Percentiles rank a stretch among this genome's conserved stretches.
phyloP scores from a whole-genome alignment of 495 filamentous ascomycete genomes.

The Aspergillus cristatus region DNA sequence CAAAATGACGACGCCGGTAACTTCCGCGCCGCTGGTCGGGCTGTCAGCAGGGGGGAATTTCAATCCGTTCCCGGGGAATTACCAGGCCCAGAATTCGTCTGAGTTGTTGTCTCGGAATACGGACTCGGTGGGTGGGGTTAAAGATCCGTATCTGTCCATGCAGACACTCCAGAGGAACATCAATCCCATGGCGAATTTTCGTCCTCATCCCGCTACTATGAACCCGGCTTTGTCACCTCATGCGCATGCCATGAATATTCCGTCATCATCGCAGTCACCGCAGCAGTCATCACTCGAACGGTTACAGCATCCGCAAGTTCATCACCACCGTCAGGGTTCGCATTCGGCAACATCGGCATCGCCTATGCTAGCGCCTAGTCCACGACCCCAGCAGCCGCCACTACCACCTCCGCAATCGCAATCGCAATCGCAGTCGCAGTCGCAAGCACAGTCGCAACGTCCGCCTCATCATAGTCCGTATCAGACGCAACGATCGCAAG shows the following conservation, averaged over 20 bases:
- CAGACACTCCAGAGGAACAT: slow-evolving; percentile 28
- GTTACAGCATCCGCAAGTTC: slow-evolving; percentile 21
- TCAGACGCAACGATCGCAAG: neutral
- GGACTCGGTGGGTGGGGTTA: slow-evolving; percentile 22
- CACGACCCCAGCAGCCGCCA: slow-evolving; percentile 8
- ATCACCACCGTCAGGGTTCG: slow-evolving; percentile 17
- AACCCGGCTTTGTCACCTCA: slow-evolving; percentile 22
- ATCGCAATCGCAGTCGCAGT: slow-evolving; percentile 5
- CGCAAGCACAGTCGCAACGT: slow-evolving; percentile 1
- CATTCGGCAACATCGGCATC: slow-evolving; percentile 13
- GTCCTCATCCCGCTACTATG: slow-evolving; percentile 20
- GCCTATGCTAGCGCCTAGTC: slow-evolving; percentile 13
- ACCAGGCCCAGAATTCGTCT: slow-evolving; percentile 23
- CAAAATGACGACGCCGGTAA: slow-evolving; percentile 26
- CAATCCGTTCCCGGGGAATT: slow-evolving; percentile 25
- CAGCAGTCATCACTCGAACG: slow-evolving; percentile 21
- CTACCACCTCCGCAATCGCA: slow-evolving; percentile 6
- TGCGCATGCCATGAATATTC: slow-evolving; percentile 21
- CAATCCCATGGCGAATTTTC: slow-evolving; percentile 27
- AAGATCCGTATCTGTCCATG: slow-evolving; percentile 17
- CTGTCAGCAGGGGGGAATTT: slow-evolving; percentile 23
- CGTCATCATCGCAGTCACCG: slow-evolving; percentile 27
- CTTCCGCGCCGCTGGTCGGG: slow-evolving; percentile 25
- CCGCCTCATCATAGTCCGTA: too few relatives aligned
- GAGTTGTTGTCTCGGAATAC: slow-evolving; percentile 25